These are phyloP conservation scores for Cryoendolithus antarcticus DNA, from an alignment of 2,329 filamentous ascomycete genomes.

Conservation along the genomic window DNA sequence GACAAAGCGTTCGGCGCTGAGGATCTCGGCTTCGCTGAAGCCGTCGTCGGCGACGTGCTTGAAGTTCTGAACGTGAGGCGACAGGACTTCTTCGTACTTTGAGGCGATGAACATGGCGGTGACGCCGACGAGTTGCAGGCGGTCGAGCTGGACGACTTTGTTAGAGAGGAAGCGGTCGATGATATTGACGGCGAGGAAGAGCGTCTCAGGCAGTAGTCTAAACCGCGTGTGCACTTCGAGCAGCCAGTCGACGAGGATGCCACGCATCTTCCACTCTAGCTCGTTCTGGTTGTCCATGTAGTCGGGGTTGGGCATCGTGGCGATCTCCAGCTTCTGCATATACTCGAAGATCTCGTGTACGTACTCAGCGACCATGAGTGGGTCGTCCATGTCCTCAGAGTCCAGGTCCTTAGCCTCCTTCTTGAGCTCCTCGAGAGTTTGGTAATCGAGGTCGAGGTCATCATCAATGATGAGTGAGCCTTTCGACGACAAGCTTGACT, in stretches of 20 bases:
- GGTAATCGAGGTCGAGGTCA: constrained; percentile 24
- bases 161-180: constrained; percentile 94
- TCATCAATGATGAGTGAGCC: constrained; percentile 14
- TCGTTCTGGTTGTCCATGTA: constrained; percentile 95
- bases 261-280: constrained; percentile 96
- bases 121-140: constrained; percentile 89
- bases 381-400: constrained; percentile 78
- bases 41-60: constrained; percentile 93
- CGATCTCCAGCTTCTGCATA: constrained; percentile 69
- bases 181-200: constrained; percentile 95
- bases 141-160: constrained; percentile 92
- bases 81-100: constrained; percentile 97
- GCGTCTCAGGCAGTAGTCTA: constrained; percentile 85
- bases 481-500: constrained; percentile 19
- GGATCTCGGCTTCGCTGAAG: constrained; percentile 87
- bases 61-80: constrained; percentile 94
- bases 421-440: constrained; percentile 25
- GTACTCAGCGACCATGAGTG: constrained; percentile 96
- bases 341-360: constrained; percentile 97
- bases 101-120: constrained; percentile 99
- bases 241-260: constrained; percentile 94
- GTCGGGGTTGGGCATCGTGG: constrained; percentile 72
- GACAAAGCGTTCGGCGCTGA: constrained; percentile 93
- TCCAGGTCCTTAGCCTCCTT: constrained; percentile 55
- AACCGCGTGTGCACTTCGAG: constrained; percentile 97